Base-by-base conservation (phyloP, 305 asterid genomes). In the Nicotiana rustica region DNA sequence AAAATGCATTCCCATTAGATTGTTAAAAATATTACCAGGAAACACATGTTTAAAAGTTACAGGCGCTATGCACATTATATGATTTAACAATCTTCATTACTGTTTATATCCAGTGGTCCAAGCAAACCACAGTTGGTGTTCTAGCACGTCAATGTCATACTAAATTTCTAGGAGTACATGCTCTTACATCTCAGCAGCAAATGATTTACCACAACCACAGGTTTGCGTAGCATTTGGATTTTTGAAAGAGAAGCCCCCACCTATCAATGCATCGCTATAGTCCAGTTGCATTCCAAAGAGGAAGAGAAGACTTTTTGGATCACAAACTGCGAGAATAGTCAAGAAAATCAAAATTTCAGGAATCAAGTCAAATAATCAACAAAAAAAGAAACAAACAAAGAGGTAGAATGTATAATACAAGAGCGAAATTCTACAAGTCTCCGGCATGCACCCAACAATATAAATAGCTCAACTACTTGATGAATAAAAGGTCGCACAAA, bases 191-290 rank as follows among this genome's bases (percentile, higher is more conserved):
- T 92, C 95, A 1, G 99, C 97, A 71, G 93, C 87, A 83, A 95
- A 95, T 47, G 99, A 95, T 89, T 94, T 95, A 41, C 99, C 99
- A 85, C 99, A 95, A 35, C 99, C 98, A 67, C 99, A 95, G 3
- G 97, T 95, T 83, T 93, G 98, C n/a, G 97, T 92, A 56, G 99
- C 99, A 78, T 95, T 95, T 60, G 99, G 99, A 80, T 95, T 95
- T 89, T 88, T 92, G 93, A 93, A 95, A 85, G 93, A 92, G 85
- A 94, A 95, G 18, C 99, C 99, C 75, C 99, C 99, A 1, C 99
- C 99, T 17, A 94, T 95, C 84, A 95, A 97, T 56, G 99, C 97
- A 88, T 95, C 93, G 5, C 98, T 95, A 87, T 93, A 95, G 88
- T 95, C 99, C 79, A 94, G 91, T 86, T 95, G 99, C 97, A 95